Base-by-base conservation (phyloP, 2,329 filamentous ascomycete species). In the Calonectria pauciramosa region DNA sequence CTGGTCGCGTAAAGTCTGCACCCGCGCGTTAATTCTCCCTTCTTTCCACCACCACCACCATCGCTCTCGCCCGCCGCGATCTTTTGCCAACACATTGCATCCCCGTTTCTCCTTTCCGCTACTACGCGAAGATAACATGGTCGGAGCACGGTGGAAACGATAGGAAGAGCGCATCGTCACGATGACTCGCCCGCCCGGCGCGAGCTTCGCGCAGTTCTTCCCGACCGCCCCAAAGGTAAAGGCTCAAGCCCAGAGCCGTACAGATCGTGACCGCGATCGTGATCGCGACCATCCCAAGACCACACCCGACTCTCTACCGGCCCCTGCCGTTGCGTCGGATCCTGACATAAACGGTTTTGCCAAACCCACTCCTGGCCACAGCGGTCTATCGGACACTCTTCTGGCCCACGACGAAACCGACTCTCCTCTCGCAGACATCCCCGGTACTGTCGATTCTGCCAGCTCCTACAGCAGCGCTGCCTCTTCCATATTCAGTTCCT, bases 191-290 rank as follows among this genome's bases (percentile, higher is more conserved):
- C 91, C 93, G 85, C 90, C 93, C 82, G 89, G 89, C 86, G 93
- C 94, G 88, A 93, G 93, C 88, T 96, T 96, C 90, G 94, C 94
- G 87, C 93, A 96, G 87, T 97, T 95, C 90, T 96, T 96, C 86
- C 94, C 94, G 80, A 92, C 93, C 84, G 94, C 94, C 83, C 94
- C 94, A 80, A 92, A 89, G 84, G 88, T 90, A 87, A 91, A 87
- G 84, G 86, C 85, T 68, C 85, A 86, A 81, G 81, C 82, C 77
- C 85, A 84, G 78, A 77, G 71, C 75, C 80, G 80, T 52, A 79
- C 78, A 76, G 84, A 84, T 68, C 81, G 81, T 76, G 84, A 84
- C 70, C 81, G 81, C 72, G 82, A 84, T 38, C 80, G 78, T 75
- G 84, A 84, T 70, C 80, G 81, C 74, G 83, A 85, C 56, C 82